Evolutionary conservation across 1,284 basidiomycete species (phyloP), one percentile per base, ranked within the genome.

Genomic region (Cryptococcus sp.): DNA sequence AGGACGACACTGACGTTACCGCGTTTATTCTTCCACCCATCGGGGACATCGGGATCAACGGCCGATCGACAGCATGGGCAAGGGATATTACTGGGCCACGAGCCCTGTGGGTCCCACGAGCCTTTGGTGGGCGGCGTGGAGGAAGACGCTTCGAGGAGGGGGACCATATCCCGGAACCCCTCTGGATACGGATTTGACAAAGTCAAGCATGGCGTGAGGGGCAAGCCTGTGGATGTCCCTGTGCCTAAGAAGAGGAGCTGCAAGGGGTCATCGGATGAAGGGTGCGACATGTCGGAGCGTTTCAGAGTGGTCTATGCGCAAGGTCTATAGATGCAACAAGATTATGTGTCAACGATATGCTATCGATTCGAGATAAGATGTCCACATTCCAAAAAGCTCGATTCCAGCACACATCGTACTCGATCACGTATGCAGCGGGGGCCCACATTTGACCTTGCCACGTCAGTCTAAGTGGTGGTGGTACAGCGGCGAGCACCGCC

Each of bases 231-330:
- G 17, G 76, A 78, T 10, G 76, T 78, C 38, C 75, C 78, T 10
- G 78, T 79, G 27, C 78, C 78, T 41, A 78, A 66, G 62, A 79
- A 76, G 38, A 75, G 64, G 55, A 76, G 63, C 49, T 77, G 68
- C 16, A 77, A 62, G 38, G 69, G 66, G 17, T 39, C 19, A 16
- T 35, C 13, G 22, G 42, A 45, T n/a, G 42, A 45, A n/a, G 42
- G 42, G 16, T n/a, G n/a, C n/a, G 42, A 19, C 42, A 45, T 45
- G 42, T 19, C 22, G 42, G 42, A 35, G 30, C 30, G 8, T 2
- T 35, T 35, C 30, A 25, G 25, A 25, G 3, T 25, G 25, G 25
- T 35, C 30, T 35, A 35, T 35, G 30, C 8, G 10, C 30, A 35
- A 35, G 13, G 30, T 35, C 8, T 5, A 4, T 35, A 8, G 13